Evolutionary conservation across 352 stramenopile species (phyloP).

Genomic region (Globisporangium viniferum): DNA sequence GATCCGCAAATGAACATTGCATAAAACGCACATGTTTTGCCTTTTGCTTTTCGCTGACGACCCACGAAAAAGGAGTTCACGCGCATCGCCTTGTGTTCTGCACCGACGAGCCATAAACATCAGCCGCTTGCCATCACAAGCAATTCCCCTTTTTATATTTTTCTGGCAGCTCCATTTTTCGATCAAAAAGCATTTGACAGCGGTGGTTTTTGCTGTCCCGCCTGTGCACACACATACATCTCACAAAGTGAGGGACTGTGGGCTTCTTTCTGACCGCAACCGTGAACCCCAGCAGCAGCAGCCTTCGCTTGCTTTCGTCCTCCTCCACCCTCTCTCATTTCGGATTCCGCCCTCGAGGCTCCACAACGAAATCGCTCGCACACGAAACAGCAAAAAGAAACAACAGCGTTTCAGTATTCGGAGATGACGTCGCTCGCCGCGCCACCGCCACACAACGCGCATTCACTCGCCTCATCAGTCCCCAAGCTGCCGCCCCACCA

Average conservation of each 20-base stretch:
- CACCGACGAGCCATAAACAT: neutral
- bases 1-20: neutral
- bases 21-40: neutral
- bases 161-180: neutral
- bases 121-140: neutral
- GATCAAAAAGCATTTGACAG: neutral
- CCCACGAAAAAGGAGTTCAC: neutral
- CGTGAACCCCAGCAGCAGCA: neutral
- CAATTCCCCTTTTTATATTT: neutral
- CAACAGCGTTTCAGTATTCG: neutral
- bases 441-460: neutral
- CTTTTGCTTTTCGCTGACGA: neutral
- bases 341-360: conserved; percentile 8
- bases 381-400: neutral
- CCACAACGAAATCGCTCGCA: neutral
- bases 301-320: neutral
- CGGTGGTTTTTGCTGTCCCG: neutral
- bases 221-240: neutral
- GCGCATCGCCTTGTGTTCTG: neutral
- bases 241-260: neutral
- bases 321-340: conserved; percentile 5
- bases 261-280: neutral
- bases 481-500: neutral
- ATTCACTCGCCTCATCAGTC: neutral
- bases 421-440: neutral